Conservation (phyloP, 352 stramenopile species). For the Thraustochytrium sp. region DNA sequence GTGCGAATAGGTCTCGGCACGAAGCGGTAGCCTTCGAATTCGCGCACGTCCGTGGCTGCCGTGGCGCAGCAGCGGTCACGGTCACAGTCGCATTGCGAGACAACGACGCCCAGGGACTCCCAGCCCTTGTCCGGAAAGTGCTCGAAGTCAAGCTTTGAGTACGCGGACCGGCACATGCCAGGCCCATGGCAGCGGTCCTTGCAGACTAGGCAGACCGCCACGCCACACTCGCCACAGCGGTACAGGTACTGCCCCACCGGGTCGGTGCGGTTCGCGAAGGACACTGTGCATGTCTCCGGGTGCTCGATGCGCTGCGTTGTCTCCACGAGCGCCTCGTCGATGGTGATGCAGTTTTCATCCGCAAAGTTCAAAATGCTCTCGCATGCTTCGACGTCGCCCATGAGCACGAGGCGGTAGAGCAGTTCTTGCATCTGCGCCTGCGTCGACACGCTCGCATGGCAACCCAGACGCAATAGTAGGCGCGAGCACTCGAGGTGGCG, state of each 20-base stretch:
- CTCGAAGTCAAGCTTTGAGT: constrained; percentile 8
- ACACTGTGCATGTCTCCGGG: constrained; percentile 43
- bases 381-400: constrained; percentile 41
- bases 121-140: constrained; percentile 10
- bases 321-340: constrained; percentile 36
- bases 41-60: constrained; percentile 1
- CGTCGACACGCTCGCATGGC: background rate
- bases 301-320: constrained; percentile 14
- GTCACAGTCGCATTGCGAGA: constrained; percentile 30
- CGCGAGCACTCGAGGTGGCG: constrained; percentile 24
- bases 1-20: constrained; percentile 33
- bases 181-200: constrained; percentile 30
- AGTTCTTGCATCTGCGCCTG: constrained; percentile 21
- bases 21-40: constrained; percentile 21
- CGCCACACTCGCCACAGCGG: background rate
- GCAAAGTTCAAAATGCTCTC: constrained; percentile 35
- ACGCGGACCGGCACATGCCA: background rate
- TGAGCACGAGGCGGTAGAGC: constrained; percentile 19
- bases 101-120: background rate
- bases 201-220: constrained; percentile 4
- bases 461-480: constrained; percentile 13
- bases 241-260: constrained; percentile 40
- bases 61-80: constrained; percentile 41
- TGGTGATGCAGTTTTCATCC: constrained; percentile 14
- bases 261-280: constrained; percentile 8